Conservation (phyloP, 768 basidiomycete genomes). For the Hygrophorus pudorinus region DNA sequence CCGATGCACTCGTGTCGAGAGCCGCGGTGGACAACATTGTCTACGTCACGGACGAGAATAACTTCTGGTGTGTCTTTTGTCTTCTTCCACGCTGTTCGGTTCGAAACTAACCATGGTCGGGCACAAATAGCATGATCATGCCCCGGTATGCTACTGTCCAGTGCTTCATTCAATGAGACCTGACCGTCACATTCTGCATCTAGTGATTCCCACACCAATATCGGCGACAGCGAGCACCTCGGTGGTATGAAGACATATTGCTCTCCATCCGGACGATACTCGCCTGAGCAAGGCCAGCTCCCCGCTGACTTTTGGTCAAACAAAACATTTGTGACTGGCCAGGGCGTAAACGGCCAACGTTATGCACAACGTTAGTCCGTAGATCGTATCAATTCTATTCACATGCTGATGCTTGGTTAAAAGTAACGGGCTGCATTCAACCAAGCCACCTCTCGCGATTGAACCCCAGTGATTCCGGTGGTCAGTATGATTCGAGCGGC, state of each 20-base stretch:
- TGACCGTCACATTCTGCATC: constrained; percentile 7
- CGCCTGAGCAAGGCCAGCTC: constrained; percentile 33
- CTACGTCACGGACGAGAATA: constrained; percentile 31
- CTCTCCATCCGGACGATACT: constrained; percentile 30
- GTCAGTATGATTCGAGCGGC: constrained; percentile 52
- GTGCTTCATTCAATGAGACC: not conserved
- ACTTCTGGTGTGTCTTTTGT: constrained; percentile 31
- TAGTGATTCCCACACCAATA: constrained; percentile 38
- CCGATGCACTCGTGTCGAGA: constrained; percentile 2
- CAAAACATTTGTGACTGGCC: constrained; percentile 35
- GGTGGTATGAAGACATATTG: constrained; percentile 49
- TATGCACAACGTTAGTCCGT: constrained; percentile 34
- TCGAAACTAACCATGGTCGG: not conserved
- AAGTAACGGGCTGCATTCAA: constrained; percentile 50
- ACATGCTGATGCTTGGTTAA: not conserved
- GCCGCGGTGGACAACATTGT: constrained; percentile 38
- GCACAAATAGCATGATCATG: constrained; percentile 32
- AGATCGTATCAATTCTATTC: not conserved
- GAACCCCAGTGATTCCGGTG: constrained; percentile 38
- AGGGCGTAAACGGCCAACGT: constrained; percentile 27
- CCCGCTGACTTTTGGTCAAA: constrained; percentile 40
- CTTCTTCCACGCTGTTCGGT: not conserved
- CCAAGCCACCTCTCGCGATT: constrained; percentile 32
- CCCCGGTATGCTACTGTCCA: constrained; percentile 22
- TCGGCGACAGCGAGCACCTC: constrained; percentile 47